Evolutionary conservation across 1,284 basidiomycete genomes (phyloP).

Genomic region (Fomitopsis pinicola): DNA sequence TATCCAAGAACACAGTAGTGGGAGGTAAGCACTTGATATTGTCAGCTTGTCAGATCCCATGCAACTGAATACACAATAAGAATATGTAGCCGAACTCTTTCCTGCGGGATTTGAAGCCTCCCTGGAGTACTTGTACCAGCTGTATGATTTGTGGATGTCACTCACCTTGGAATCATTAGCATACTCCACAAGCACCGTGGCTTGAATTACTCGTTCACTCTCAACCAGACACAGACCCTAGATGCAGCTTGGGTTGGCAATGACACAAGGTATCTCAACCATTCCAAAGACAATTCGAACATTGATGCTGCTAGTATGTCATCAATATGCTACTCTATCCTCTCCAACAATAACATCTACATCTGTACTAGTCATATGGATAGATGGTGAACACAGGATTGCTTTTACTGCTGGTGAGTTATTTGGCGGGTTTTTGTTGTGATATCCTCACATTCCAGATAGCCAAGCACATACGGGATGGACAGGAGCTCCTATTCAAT

Average conservation of each 20-base stretch:
- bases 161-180: constrained; percentile 16
- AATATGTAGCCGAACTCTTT: constrained; percentile 43
- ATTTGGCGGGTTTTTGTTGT: neutral
- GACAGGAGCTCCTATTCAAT: constrained; percentile 45
- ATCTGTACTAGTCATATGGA: constrained; percentile 38
- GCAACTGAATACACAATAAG: constrained; percentile 20
- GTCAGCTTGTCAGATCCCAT: neutral
- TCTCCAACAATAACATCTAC: neutral
- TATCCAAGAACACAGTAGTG: constrained; percentile 29
- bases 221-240: constrained; percentile 38
- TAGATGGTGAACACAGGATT: constrained; percentile 58
- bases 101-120: constrained; percentile 7
- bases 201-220: constrained; percentile 53
- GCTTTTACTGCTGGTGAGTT: constrained; percentile 46
- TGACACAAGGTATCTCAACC: constrained; percentile 56
- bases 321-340: neutral
- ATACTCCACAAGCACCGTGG: constrained; percentile 32
- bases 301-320: constrained; percentile 40
- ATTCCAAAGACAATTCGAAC: constrained; percentile 37
- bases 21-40: constrained; percentile 28
- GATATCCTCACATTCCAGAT: neutral
- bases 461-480: constrained; percentile 34
- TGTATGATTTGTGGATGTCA: neutral
- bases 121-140: neutral
- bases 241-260: constrained; percentile 55